Evolutionary conservation across 176 grass and related monocot species (phyloP).

Genomic region (barley (Hordeum vulgare)): DNA sequence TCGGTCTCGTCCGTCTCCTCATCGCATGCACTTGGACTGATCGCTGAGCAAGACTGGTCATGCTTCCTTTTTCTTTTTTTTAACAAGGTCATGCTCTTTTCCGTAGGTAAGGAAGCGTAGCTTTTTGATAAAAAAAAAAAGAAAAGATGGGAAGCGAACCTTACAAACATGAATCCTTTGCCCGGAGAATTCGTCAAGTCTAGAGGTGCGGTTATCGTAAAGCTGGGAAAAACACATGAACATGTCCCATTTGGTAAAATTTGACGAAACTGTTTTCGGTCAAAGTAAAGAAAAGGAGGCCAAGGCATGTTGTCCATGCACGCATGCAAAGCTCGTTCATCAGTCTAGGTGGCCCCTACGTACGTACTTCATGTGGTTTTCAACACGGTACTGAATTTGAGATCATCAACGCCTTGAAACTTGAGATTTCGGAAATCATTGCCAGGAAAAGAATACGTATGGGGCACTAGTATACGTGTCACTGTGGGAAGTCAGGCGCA

Average conservation of each 20-base stretch:
- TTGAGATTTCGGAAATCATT: conserved; percentile 24
- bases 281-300: neutral
- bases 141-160: neutral
- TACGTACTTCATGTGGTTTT: conserved; percentile 22
- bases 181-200: too few relatives aligned
- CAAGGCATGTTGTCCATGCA: conserved; percentile 14
- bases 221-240: neutral
- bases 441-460: neutral
- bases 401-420: conserved; percentile 27
- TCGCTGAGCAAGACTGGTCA: neutral
- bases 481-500: neutral
- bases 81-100: neutral
- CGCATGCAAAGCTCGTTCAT: neutral
- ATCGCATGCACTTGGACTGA: neutral
- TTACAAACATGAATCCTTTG: neutral
- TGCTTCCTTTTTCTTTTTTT: too few relatives aligned
- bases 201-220: too few relatives aligned
- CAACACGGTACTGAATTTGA: conserved; percentile 37
- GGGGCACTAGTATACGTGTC: neutral
- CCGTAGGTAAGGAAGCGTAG: neutral
- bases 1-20: conserved; percentile 8
- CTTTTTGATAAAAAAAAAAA: neutral
- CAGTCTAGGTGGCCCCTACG: conserved; percentile 8
- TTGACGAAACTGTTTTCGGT: conserved; percentile 11
- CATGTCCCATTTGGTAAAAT: neutral